phyloP scores from a whole-genome alignment of 768 basidiomycete genomes.

The Suillus hirtellus region DNA sequence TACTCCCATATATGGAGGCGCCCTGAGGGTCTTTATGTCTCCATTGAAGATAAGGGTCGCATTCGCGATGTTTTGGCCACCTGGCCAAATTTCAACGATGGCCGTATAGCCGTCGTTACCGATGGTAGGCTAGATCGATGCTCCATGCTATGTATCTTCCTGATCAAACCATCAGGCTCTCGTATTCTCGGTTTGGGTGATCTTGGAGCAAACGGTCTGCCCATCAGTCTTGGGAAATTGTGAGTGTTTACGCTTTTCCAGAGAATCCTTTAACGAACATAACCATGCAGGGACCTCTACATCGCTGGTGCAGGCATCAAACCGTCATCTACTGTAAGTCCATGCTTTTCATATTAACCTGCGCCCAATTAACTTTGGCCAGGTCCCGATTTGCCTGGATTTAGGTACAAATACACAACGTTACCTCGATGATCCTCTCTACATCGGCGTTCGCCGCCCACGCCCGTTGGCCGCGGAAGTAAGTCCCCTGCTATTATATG shows the following conservation, averaged over 20 bases:
- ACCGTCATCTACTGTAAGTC: slow-evolving; percentile 44
- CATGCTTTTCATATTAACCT: background rate
- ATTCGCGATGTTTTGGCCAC: slow-evolving; percentile 56
- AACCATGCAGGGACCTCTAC: slow-evolving; percentile 53
- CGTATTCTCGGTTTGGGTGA: slow-evolving; percentile 71
- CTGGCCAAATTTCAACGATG: slow-evolving; percentile 46
- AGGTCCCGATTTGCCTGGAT: slow-evolving; percentile 70
- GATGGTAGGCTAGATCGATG: slow-evolving; percentile 46
- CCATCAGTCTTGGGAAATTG: slow-evolving; percentile 74
- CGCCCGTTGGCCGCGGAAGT: slow-evolving; percentile 49
- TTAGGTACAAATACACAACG: slow-evolving; percentile 74
- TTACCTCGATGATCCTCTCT: slow-evolving; percentile 70
- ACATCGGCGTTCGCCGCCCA: slow-evolving; percentile 65
- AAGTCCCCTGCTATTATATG: slow-evolving; percentile 13
- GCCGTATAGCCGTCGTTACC: slow-evolving; percentile 76
- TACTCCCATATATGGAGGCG: slow-evolving; percentile 70
- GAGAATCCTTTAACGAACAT: slow-evolving; percentile 5
- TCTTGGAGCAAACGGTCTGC: slow-evolving; percentile 43
- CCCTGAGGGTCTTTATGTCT: slow-evolving; percentile 62
- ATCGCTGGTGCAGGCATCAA: slow-evolving; percentile 69
- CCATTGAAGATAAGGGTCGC: slow-evolving; percentile 64
- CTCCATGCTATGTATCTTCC: slow-evolving; percentile 10
- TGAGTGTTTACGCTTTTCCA: slow-evolving; percentile 32
- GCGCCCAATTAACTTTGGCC: slow-evolving; percentile 2
- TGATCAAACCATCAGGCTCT: slow-evolving; percentile 41